phyloP scores from a whole-genome alignment of 805 yeast species.

The Saccharomycopsis amapae region DNA sequence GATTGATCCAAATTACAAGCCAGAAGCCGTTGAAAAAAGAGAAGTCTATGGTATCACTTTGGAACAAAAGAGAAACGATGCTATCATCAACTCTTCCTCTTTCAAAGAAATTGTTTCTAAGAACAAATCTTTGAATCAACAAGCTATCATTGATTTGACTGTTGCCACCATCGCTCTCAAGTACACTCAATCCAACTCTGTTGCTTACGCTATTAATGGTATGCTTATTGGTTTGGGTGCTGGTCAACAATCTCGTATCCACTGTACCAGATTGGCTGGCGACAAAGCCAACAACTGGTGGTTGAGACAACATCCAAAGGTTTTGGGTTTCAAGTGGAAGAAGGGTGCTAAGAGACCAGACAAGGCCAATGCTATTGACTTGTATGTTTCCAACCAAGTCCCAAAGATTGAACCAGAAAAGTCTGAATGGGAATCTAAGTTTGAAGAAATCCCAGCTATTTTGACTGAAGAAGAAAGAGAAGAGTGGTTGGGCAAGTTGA shows the following conservation, averaged over 20 bases:
- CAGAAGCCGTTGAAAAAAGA: constrained; percentile 77
- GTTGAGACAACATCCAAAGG: constrained; percentile 97
- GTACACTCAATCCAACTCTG: constrained; percentile 98
- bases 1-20: constrained; percentile 90
- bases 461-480: constrained; percentile 74
- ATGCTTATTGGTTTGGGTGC: constrained; percentile 99
- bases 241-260: constrained; percentile 98
- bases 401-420: constrained; percentile 91
- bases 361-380: constrained; percentile 95
- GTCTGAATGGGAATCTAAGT: constrained; percentile 85
- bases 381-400: constrained; percentile 84
- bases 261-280: constrained; percentile 98
- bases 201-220: constrained; percentile 97
- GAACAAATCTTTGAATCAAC: constrained; percentile 82
- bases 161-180: constrained; percentile 97
- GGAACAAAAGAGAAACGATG: constrained; percentile 97
- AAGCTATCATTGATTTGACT: constrained; percentile 87
- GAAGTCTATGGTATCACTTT: constrained; percentile 93
- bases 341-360: constrained; percentile 98
- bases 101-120: constrained; percentile 88
- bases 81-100: constrained; percentile 81
- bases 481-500: constrained; percentile 78
- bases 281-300: constrained; percentile 99
- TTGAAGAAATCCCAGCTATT: constrained; percentile 76
- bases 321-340: constrained; percentile 91